phyloP scores from a whole-genome alignment of 495 filamentous ascomycete species.

The Sabuloglossum arenarium region DNA sequence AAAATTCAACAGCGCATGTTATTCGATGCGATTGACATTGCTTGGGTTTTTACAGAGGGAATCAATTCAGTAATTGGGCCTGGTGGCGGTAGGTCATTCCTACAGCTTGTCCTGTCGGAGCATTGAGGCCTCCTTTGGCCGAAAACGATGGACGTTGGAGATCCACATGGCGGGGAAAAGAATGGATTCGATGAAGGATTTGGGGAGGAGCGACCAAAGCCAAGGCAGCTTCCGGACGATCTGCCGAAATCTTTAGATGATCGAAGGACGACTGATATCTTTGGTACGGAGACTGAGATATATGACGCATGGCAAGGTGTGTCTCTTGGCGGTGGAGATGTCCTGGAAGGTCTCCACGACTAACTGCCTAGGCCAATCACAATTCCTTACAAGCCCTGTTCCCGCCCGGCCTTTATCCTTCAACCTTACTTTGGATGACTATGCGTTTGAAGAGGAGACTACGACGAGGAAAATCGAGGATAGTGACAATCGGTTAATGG shows the following conservation, averaged over 20 bases:
- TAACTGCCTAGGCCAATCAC: conserved; percentile 59
- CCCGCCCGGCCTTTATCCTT: conserved; percentile 67
- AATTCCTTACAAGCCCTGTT: conserved; percentile 73
- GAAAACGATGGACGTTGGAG: neutral
- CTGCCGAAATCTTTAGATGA: conserved; percentile 84
- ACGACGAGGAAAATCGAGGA: conserved; percentile 44
- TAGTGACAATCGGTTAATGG: conserved; percentile 71
- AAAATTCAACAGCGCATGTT: neutral
- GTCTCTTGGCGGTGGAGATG: neutral
- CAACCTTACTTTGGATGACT: conserved; percentile 64
- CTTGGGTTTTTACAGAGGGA: neutral
- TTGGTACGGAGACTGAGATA: conserved; percentile 72
- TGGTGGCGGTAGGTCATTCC: neutral
- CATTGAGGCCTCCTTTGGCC: neutral
- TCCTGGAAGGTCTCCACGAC: neutral
- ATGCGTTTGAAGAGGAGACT: conserved; percentile 38
- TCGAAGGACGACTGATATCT: conserved; percentile 35
- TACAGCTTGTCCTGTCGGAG: neutral
- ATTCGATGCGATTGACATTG: too few species aligned
- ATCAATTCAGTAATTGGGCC: neutral
- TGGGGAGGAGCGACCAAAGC: conserved; percentile 10
- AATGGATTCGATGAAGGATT: neutral
- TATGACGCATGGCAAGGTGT: conserved; percentile 98
- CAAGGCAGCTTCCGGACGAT: conserved; percentile 52
- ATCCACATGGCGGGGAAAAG: neutral